phyloP scores from a whole-genome alignment of 1,284 basidiomycete genomes.

The Wallemia mellicola region DNA sequence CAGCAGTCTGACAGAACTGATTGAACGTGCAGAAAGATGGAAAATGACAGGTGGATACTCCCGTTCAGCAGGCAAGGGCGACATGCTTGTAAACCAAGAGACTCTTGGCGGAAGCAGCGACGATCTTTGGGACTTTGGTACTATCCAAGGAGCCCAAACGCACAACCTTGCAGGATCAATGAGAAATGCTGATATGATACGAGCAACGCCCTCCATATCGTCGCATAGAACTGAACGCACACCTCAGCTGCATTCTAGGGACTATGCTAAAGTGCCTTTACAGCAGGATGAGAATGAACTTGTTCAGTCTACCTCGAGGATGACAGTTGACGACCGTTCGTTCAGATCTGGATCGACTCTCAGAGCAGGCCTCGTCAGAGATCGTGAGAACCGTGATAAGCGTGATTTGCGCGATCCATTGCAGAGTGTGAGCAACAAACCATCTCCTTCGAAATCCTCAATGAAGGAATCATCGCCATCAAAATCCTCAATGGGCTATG shows the following conservation, averaged over 20 bases:
- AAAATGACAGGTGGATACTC: conserved; percentile 30
- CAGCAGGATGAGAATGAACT: conserved; percentile 29
- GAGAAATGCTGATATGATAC: too few species aligned
- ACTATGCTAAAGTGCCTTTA: background rate
- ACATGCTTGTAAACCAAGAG: background rate
- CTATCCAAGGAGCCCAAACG: conserved; percentile 27
- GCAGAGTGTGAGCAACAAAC: background rate
- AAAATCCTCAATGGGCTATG: background rate
- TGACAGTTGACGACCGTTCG: conserved; percentile 5
- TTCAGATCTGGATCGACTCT: background rate
- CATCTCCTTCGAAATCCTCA: background rate
- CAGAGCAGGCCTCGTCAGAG: background rate
- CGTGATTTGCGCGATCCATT: background rate
- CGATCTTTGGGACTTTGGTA: conserved; percentile 85
- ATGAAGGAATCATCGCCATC: background rate
- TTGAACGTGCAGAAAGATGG: conserved; percentile 81
- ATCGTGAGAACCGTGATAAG: background rate
- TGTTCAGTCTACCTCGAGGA: conserved; percentile 19
- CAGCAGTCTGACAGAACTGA: conserved; percentile 71
- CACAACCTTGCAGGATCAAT: too few species aligned
- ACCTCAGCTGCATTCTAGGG: background rate
- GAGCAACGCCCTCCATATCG: too few species aligned
- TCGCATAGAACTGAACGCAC: conserved; percentile 1
- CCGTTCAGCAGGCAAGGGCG: conserved; percentile 1
- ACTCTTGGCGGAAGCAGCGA: conserved; percentile 18